Base-by-base conservation (phyloP, 2,329 filamentous ascomycete species). In the Calonectria pauciramosa region DNA sequence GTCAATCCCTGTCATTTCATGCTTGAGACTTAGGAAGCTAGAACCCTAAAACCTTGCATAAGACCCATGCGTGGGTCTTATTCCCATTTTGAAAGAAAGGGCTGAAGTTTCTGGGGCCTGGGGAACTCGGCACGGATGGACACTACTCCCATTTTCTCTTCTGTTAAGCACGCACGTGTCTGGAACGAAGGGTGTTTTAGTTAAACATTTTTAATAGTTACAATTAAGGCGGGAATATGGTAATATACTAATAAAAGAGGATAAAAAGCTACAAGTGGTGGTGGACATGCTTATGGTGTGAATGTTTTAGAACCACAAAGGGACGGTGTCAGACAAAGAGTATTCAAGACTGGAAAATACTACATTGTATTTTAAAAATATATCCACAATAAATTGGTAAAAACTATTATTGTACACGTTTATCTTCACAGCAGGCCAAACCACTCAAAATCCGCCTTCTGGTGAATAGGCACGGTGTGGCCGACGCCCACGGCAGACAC, bases 381-480 rank as follows among this genome's bases (percentile, higher is more conserved):
- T 4, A 23, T 7, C 1, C 2, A n/a, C 11, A 44, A 6, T n/a
- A 2, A 44, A 44, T n/a, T 44, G 16, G 14, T 18, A 11, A 28
- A 16, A 28, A 5, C 56, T 26, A 60, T 38, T 2, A 16, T 16
- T 56, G 18, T 34, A 30, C 16, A 16, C 8, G 4, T 41, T 20
- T 13, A 28, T 38, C 28, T 23, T 60, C 26, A 63, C 8, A 63
- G 23, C 30, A 67, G 47, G 49, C 64, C 64, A 14, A 67, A 67
- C 64, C 64, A 67, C 44, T 67, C 41, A 20, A 67, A 67, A 52
- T 67, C 64, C 30, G 23, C 34, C 44, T 67, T 23, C 23, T 52
- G 64, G 30, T 67, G 64, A 14, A 67, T 52, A 26, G 64, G 64
- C 41, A 67, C 64, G 16, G 64, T 54, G 49, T 68, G 65, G 9